phyloP scores from a whole-genome alignment of 208 protist species.

The Angomonas ambiguus region DNA sequence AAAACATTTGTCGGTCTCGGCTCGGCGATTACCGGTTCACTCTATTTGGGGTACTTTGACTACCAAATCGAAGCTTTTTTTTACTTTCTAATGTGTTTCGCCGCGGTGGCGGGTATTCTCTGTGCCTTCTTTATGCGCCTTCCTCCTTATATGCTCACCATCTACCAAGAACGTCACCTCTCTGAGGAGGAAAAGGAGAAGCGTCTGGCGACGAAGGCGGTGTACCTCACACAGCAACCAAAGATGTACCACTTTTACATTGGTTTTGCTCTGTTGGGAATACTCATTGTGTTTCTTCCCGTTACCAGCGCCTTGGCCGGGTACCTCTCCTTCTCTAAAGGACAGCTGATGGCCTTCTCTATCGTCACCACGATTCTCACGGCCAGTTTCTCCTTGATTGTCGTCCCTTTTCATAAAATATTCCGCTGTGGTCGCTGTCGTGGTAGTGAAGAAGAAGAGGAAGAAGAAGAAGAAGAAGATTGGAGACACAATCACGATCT shows the following conservation, averaged over 20 bases:
- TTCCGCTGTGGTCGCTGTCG: neutral
- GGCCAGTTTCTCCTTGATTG: conserved; percentile 24
- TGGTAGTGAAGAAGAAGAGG: neutral
- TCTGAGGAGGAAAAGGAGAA: conserved; percentile 25
- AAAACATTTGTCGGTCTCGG: conserved; percentile 54
- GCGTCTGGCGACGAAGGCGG: conserved; percentile 19
- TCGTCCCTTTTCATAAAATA: conserved; percentile 23
- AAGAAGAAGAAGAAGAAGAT: no score
- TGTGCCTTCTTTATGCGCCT: conserved; percentile 36
- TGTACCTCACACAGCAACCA: conserved; percentile 42
- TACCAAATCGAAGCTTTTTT: conserved; percentile 27
- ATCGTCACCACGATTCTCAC: conserved; percentile 29
- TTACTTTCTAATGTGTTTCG: conserved; percentile 42
- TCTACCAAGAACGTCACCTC: conserved; percentile 28
- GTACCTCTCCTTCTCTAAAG: conserved; percentile 11
- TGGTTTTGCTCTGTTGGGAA: conserved; percentile 34
- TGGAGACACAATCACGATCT: no score
- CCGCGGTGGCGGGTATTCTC: conserved; percentile 18
- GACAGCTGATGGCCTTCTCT: conserved; percentile 31
- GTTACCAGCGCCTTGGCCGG: conserved; percentile 32
- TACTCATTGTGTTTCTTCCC: conserved; percentile 46
- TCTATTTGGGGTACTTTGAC: conserved; percentile 42
- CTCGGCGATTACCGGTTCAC: conserved; percentile 36
- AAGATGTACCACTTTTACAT: conserved; percentile 35
- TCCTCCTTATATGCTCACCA: conserved; percentile 46